Evolutionary conservation across 305 asterid species (phyloP).

Genomic region (Petunia hybrid): DNA sequence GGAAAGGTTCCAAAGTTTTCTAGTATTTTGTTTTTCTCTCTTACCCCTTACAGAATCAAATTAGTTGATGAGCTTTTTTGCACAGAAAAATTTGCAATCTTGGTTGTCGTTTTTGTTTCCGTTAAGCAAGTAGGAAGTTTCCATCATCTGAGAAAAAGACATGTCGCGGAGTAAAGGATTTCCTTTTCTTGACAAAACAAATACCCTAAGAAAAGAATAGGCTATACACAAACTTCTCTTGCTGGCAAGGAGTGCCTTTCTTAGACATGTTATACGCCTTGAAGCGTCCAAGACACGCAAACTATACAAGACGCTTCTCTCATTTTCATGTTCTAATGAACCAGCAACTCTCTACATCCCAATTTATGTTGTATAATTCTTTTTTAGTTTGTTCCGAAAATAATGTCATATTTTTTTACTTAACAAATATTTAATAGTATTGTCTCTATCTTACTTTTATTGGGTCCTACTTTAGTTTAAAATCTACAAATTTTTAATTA

Average conservation of each 20-base stretch:
- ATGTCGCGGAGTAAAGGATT: not conserved
- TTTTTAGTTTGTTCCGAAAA: no score
- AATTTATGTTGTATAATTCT: no score
- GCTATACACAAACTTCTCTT: not conserved
- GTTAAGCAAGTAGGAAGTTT: not conserved
- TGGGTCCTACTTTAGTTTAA: no score
- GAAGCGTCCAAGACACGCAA: not conserved
- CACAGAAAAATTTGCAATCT: not conserved
- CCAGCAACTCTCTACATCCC: no score
- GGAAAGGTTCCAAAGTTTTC: no score
- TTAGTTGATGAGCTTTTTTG: not conserved
- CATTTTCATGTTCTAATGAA: slow-evolving; percentile 2
- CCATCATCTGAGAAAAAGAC: not conserved
- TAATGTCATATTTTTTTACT: no score
- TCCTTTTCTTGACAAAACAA: not conserved
- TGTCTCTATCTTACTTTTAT: no score
- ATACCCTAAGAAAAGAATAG: not conserved
- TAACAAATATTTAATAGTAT: no score
- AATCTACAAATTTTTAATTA: no score
- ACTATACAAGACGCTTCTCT: not conserved
- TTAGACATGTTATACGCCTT: not conserved
- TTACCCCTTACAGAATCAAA: no score
- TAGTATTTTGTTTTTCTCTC: no score
- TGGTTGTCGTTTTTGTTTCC: not conserved
- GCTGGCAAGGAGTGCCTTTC: not conserved